These are phyloP conservation scores for Acanthamoeba triangularis DNA, from an alignment of 208 protist genomes.

Conservation along the genomic window DNA sequence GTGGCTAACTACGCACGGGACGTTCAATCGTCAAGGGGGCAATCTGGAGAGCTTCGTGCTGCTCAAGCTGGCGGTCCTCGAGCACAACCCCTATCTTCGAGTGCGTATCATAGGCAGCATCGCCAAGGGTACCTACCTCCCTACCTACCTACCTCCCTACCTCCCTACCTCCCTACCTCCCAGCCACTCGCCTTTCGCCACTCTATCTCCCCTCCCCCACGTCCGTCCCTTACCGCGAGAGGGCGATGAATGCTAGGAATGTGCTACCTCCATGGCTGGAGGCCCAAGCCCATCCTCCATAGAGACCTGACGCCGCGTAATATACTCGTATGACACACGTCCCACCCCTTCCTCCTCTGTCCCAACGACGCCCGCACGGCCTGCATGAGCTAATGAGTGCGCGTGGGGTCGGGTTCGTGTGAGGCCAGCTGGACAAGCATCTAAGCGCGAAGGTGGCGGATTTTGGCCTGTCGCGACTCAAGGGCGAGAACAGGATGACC, in stretches of 20 bases:
- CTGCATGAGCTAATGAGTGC: too few relatives aligned
- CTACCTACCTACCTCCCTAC: neutral
- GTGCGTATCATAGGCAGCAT: neutral
- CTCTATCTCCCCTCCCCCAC: neutral
- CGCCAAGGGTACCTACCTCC: neutral
- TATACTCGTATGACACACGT: neutral
- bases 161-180: neutral
- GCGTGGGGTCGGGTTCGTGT: neutral
- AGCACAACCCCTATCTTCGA: neutral
- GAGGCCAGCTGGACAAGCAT: conserved; percentile 4
- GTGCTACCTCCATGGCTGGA: neutral
- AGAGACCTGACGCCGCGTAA: neutral
- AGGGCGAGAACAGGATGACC: conserved; percentile 29
- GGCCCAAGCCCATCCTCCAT: neutral
- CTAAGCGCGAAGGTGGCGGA: conserved; percentile 17
- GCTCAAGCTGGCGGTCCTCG: neutral
- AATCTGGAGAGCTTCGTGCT: conserved; percentile 22
- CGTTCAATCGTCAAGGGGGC: neutral
- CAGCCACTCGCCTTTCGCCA: neutral
- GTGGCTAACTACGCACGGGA: neutral
- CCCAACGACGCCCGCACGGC: neutral
- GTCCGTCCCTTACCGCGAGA: too few relatives aligned
- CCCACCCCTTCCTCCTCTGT: neutral
- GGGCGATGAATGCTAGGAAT: neutral
- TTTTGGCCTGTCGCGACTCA: conserved; percentile 12